Evolutionary conservation across 169 alveolate genomes (phyloP), one percentile per base, ranked within the genome.

Genomic region (Plasmodium malariae): DNA sequence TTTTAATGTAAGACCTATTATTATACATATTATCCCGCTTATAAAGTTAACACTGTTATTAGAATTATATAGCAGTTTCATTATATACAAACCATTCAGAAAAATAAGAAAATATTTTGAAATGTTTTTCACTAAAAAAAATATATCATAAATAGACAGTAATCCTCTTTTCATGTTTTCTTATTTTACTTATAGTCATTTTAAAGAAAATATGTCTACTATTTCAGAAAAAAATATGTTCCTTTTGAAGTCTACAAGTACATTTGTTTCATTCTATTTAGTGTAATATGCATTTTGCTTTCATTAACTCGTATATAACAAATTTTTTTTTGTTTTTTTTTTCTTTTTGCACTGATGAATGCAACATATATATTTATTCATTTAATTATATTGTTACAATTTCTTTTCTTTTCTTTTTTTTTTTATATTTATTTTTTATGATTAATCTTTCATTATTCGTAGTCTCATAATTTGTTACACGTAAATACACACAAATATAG

Each of bases 111-210:
- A 67, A 59, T 83, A 83, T 54, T 83, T 83, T 21, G 67, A 83
- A 67, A 67, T 68, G 59, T 21, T 65, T 67, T 51, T 71, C 28
- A 83, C 73, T 67, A 83, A 54, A 70, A 67, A 83, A 45, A 83
- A 59, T 30, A 67, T 40, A 19, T 83, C 80, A 26, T 83, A 67
- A 36, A 83, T 30, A 26, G 91, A 83, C 21, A 83, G 37, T 43
- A 83, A 83, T 24, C 71, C 72, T 19, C 48, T 67, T 83, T 83
- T 83, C 91, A 83, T 83, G 68, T 51, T 83, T 55, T 32, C 70
- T 59, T 65, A 67, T 67, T 36, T 60, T 24, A 32, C 3, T 40
- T 24, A 54, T 76, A 54, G 59, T 11, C 73, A 74, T 74, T 51
- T 21, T 57, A 63, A 14, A 32, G 19, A 63, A 34, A 63, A n/a